These are phyloP conservation scores for Phytophthora syringae DNA, from an alignment of 352 stramenopile genomes.

Conservation along the genomic window DNA sequence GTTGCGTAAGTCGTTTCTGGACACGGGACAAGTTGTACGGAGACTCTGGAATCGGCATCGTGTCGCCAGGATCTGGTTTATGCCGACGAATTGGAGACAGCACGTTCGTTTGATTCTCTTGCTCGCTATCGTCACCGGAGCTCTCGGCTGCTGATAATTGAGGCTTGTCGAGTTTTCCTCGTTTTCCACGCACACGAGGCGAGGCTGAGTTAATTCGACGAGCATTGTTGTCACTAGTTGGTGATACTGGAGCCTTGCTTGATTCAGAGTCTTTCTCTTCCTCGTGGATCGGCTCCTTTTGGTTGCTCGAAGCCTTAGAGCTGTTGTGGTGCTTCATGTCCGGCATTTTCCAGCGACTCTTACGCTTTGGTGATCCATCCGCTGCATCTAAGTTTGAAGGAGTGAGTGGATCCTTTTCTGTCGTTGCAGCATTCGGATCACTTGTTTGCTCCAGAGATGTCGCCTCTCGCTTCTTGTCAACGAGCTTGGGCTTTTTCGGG, in stretches of 20 bases:
- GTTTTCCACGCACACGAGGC: conserved; percentile 9
- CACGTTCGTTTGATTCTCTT: conserved; percentile 35
- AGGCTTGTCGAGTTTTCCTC: conserved; percentile 16
- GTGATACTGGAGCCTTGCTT: conserved; percentile 9
- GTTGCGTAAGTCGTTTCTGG: conserved; percentile 25
- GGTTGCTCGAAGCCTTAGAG: conserved; percentile 22
- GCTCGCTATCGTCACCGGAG: conserved; percentile 29
- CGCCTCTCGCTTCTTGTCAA: conserved; percentile 23
- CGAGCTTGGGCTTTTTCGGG: conserved; percentile 25
- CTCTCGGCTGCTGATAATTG: conserved; percentile 11
- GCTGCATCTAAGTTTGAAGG: conserved; percentile 15
- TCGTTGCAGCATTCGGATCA: conserved; percentile 5
- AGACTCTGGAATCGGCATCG: conserved; percentile 21
- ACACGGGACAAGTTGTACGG: conserved; percentile 19
- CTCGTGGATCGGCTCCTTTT: conserved; percentile 15
- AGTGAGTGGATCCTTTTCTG: conserved; percentile 20
- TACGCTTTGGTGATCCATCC: conserved; percentile 27
- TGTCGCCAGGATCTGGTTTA: conserved; percentile 31
- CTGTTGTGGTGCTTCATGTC: conserved; percentile 33
- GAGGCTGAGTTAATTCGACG: conserved; percentile 5
- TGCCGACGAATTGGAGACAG: conserved; percentile 35
- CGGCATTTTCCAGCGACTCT: conserved; percentile 39
- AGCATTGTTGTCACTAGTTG: conserved; percentile 13
- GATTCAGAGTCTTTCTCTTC: conserved; percentile 18
- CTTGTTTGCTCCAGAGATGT: conserved; percentile 17